A percentile compares a stretch with the other conserved stretches of the same genome.
phyloP scores from a whole-genome alignment of 257 asterid species.

The Verbascum thapsus region DNA sequence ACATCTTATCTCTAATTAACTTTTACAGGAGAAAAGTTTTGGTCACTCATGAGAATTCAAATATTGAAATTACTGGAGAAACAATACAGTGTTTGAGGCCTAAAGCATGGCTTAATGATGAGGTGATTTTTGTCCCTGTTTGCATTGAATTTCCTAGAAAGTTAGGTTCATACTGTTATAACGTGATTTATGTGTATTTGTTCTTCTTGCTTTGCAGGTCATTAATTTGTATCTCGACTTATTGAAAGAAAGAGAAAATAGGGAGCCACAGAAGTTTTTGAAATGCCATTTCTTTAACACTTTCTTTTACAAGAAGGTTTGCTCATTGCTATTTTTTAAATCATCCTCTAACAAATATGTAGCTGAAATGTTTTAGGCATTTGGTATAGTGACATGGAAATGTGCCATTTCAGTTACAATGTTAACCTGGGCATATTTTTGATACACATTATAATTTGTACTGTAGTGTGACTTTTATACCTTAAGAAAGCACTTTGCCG shows the following conservation, averaged over 20 bases:
- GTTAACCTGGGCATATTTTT: conserved; percentile 18
- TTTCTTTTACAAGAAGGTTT: conserved; percentile 92
- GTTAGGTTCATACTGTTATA: conserved; percentile 14
- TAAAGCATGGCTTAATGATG: conserved; percentile 88
- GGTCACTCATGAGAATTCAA: conserved; percentile 64
- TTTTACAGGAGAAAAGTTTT: conserved; percentile 57
- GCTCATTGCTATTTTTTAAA: conserved; percentile 23
- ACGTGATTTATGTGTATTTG: not conserved
- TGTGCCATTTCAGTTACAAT: conserved; percentile 23
- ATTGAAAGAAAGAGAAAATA: conserved; percentile 85
- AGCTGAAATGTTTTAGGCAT: not conserved
- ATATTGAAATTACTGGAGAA: conserved; percentile 80
- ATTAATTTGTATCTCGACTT: conserved; percentile 83
- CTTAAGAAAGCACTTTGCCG: conserved; percentile 9
- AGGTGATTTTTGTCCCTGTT: conserved; percentile 46
- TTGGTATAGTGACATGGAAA: not conserved
- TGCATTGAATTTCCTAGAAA: conserved; percentile 2
- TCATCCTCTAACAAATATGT: not conserved
- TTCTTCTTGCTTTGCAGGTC: conserved; percentile 55
- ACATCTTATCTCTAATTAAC: conserved; percentile 27
- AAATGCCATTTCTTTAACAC: conserved; percentile 87
- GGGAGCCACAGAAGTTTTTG: conserved; percentile 79
- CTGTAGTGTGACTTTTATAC: not conserved
- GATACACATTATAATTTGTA: not conserved
- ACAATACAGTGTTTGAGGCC: conserved; percentile 72